These are phyloP conservation scores for Phytophthora sojae DNA, from an alignment of 352 stramenopile genomes.

Conservation along the genomic window DNA sequence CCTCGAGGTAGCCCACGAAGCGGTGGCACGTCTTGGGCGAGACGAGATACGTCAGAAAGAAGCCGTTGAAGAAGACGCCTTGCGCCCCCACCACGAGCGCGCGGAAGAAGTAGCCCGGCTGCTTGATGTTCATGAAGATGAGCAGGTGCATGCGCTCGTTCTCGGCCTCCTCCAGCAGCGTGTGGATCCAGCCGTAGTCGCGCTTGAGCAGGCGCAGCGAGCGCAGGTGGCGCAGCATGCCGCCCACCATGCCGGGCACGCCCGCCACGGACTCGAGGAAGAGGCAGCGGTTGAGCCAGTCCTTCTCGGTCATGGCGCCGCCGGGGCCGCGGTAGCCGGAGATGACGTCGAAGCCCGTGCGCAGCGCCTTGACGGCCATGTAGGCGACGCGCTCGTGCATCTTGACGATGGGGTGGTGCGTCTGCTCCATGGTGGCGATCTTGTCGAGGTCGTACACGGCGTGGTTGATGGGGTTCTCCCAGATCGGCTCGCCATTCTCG, in stretches of 20 bases:
- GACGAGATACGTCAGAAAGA: constrained; percentile 88
- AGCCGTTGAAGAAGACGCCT: constrained; percentile 88
- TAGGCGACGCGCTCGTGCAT: constrained; percentile 49
- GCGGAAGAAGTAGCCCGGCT: constrained; percentile 84
- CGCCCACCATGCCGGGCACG: constrained; percentile 83
- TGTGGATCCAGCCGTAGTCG: constrained; percentile 93
- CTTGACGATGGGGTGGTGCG: constrained; percentile 44
- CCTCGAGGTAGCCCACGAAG: constrained; percentile 94
- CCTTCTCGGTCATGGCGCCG: constrained; percentile 63
- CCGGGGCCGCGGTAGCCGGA: constrained; percentile 69
- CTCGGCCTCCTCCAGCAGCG: constrained; percentile 94
- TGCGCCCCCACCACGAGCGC: constrained; percentile 83
- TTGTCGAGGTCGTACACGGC: constrained; percentile 52
- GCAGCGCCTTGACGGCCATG: constrained; percentile 51
- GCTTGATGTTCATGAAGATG: constrained; percentile 91
- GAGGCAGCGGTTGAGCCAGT: constrained; percentile 73
- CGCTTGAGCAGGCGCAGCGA: constrained; percentile 85
- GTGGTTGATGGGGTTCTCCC: constrained; percentile 55
- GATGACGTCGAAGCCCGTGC: constrained; percentile 56
- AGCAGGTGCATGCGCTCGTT: constrained; percentile 96
- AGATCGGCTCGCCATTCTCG: constrained; percentile 35
- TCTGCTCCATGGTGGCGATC: constrained; percentile 42
- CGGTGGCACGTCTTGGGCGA: constrained; percentile 91
- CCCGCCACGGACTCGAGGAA: constrained; percentile 86
- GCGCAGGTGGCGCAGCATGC: constrained; percentile 80